Conservation (phyloP, 2,329 filamentous ascomycete genomes). For the Fonsecaea erecta region DNA sequence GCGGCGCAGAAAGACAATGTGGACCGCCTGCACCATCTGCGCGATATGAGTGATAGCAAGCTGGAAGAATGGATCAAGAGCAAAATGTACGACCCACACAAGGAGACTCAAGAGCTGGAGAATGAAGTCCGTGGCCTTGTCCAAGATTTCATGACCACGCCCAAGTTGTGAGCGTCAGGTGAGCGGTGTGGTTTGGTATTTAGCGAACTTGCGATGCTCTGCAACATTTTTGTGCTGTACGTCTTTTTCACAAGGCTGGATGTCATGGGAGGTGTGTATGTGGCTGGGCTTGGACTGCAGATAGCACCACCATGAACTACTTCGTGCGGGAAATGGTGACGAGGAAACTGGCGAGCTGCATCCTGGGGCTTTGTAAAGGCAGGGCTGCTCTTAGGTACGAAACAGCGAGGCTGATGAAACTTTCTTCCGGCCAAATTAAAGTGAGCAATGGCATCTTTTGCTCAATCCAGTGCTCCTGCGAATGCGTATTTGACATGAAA, state of each 20-base stretch:
- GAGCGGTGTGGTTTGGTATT: neutral
- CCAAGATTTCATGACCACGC: constrained; percentile 23
- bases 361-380: neutral
- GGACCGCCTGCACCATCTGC: constrained; percentile 52
- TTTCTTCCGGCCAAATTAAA: neutral
- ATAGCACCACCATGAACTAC: neutral
- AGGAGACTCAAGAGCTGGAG: constrained; percentile 53
- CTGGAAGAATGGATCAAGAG: constrained; percentile 55
- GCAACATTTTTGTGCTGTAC: constrained; percentile 2
- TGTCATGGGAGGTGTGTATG: neutral
- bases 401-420: neutral
- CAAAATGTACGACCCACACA: constrained; percentile 57
- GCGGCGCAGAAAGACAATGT: constrained; percentile 83
- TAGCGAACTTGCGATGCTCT: constrained; percentile 11
- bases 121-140: constrained; percentile 43
- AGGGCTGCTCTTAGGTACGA: neutral
- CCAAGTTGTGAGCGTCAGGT: constrained; percentile 21
- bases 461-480: neutral
- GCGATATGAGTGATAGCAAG: constrained; percentile 49
- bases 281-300: neutral
- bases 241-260: neutral
- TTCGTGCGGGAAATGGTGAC: neutral
- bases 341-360: neutral
- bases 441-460: neutral
- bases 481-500: neutral